Conservation (phyloP, 805 yeast species). For the Wickerhamomyces chaumierensis region DNA sequence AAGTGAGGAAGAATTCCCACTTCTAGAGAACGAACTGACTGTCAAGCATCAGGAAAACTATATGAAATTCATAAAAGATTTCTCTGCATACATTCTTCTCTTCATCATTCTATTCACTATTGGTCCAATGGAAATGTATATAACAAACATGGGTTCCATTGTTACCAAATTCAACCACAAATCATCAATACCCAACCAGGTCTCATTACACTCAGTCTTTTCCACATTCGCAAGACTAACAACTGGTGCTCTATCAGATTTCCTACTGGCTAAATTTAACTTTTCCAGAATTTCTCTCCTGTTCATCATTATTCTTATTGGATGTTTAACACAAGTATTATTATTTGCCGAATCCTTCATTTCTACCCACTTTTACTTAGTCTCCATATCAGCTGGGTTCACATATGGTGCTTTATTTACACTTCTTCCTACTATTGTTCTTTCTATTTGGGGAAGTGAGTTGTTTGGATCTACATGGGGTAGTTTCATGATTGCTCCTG, state of each 20-base stretch:
- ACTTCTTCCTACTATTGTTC: slow-evolving; percentile 72
- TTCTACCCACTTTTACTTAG: slow-evolving; percentile 13
- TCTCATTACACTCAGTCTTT: slow-evolving; percentile 47
- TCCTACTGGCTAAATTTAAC: slow-evolving; percentile 22
- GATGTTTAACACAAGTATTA: slow-evolving; percentile 26
- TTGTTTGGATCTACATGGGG: slow-evolving; percentile 93
- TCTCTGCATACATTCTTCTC: slow-evolving; percentile 53
- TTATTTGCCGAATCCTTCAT: slow-evolving; percentile 15
- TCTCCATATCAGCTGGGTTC: slow-evolving; percentile 49
- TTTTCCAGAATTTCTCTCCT: slow-evolving; percentile 23
- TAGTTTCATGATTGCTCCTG: slow-evolving; percentile 78
- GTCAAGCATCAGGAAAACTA: slow-evolving; percentile 12
- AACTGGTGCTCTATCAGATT: slow-evolving; percentile 63
- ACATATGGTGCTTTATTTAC: slow-evolving; percentile 82
- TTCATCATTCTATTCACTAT: slow-evolving; percentile 51
- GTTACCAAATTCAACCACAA: slow-evolving; percentile 19
- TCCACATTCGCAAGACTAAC: slow-evolving; percentile 63
- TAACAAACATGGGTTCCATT: slow-evolving; percentile 73
- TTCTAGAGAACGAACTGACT: slow-evolving; percentile 20
- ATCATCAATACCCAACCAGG: slow-evolving; percentile 32
- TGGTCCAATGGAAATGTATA: slow-evolving; percentile 81
- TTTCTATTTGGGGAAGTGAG: slow-evolving; percentile 80
- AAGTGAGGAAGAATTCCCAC: slow-evolving; percentile 23
- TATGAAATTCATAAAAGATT: slow-evolving; percentile 26
- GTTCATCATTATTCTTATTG: slow-evolving; percentile 21